Base-by-base conservation (phyloP, 2,329 filamentous ascomycete genomes). In the Monilinia laxa region DNA sequence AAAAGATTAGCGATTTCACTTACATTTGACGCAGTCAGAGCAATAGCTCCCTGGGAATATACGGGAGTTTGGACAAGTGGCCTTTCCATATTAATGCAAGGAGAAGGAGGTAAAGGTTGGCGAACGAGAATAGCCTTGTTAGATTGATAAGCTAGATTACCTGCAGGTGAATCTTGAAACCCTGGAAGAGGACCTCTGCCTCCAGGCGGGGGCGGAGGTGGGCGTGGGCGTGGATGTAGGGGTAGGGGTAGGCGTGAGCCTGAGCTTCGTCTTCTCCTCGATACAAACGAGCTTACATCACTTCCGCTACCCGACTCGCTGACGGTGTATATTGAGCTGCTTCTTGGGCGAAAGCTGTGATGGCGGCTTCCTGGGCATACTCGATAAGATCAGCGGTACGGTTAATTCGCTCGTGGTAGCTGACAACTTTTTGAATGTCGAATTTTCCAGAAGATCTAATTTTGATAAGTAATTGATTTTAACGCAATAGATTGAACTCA, bases 391-490 rank as follows among this genome's bases (percentile, higher is more conserved):
- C 58, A 31, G 69, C 72, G 9, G 71, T 72, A 11, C 71, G 69
- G 2, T 62, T 57, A 28, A 73, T 68, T 16, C 72, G 70, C 18
- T 71, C 69, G 66, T 74, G 68, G 31, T 64, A 70, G 31, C 60
- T 67, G 14, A 73, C 70, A 45, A 75, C 66, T 28, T 60, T 69
- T 40, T 70, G 62, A 49, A 75, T 57, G 53, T 74, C 69, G 10
- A 70, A 63, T 31, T 67, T 71, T 4, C 70, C 68, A 51, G 68
- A 62, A 20, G 70, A 67, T 11, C 72, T 74, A 47, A 59, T 55
- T 49, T 31, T 62, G 42, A 18, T 38, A 42, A 55, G 67, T 35
- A 65, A 54, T 63, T 10, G 11, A 4, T 20, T 45, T 54, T 14
- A 11, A 5, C 18, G 18, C n/a, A 51, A 14, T 4, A 11, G 7